Evolutionary conservation across 768 basidiomycete genomes (phyloP), one percentile per base, ranked within the genome.

Genomic region (Daedaleopsis sinensis): DNA sequence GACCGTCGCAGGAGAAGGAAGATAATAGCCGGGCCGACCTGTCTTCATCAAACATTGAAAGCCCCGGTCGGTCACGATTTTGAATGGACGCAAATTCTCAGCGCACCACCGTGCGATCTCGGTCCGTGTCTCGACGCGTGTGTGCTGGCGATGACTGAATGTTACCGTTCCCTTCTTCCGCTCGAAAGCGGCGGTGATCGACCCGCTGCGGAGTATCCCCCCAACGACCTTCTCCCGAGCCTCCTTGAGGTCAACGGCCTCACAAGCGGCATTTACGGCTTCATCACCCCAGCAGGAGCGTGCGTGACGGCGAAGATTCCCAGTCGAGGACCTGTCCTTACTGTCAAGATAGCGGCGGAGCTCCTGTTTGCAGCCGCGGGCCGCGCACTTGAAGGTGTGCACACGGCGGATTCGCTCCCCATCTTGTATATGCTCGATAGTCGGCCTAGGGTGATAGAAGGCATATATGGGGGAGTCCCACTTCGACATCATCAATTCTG

Each of bases 41-140:
- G 74, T 75, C 50, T 71, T 74, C 71, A 77, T 76, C 8, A 77
- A 58, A 15, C 23, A 65, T 15, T 59, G 38, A 53, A 75, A 79
- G 0, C 70, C 75, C 0, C 63, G 55, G 55, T 81, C 76, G 12
- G 73, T 64, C 6, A 78, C 70, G 19, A 79, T 76, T 0, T 47
- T 64, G 55, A 76, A 76, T 0, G 77, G 78, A 0, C 70, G 65
- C 24, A 70, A 56, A 43, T 66, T 73, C 58, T 78, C 69, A 0
- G 71, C 12, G 0, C 78, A 71, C 80, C 77, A 80, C 0, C 62
- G 59, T 0, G 79, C 76, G 19, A 74, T 69, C 48, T 75, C 66
- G 0, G 68, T 73, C 36, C 73, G 75, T 21, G 65, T 67, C 58
- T 75, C 66, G 0, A 58, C 50, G 48, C 64, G 63, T 1, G 70